Base-by-base conservation (phyloP, 805 yeast genomes). In the Suhomyces sp. region DNA sequence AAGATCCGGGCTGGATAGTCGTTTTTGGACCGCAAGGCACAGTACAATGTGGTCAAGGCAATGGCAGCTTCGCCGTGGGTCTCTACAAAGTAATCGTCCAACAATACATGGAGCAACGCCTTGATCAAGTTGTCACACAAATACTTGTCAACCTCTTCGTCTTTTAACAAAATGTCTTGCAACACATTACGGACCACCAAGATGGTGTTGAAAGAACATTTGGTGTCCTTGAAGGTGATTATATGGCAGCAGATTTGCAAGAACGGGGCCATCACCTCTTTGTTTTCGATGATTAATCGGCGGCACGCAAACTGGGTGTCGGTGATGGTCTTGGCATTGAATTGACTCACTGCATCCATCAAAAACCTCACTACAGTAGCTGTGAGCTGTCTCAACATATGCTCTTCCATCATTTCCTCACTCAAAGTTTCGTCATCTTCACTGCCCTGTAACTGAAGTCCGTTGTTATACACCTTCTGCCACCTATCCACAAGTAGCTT, bases 321-420 rank as follows among this genome's bases (percentile, higher is more conserved):
- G 26, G 82, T 76, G 48, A 83, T 66, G 15, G 69, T 73, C 61
- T 71, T 75, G 29, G 79, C 72, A 49, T 88, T 81, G 50, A 82
- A 79, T 67, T 92, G 97, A 1, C 96, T 96, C 31, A 88, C 88
- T 47, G 91, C 76, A 65, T 93, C 98, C 69, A 92, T 89, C 57
- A 94, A 70, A 63, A 92, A 78, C 54, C 97, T 77, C 50, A 87
- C 97, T 9, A 90, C 90, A 3, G 96, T 92, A 1, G 96, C 96
- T 0, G 98, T 92, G 40, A 94, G 79, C 67, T 94, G 98, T 60
- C 99, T 78, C 54, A 93, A 74, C 76, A 93, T 80, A 68, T 93
- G 97, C 66, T 94, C 99, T 60, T 93, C 97, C 88, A 94, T 87
- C 96, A 94, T 94, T 65, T 94, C 99, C 60, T 92, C 97, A n/a